Conservation (phyloP, 2,329 filamentous ascomycete species). For the Aspergillus sclerotialis region DNA sequence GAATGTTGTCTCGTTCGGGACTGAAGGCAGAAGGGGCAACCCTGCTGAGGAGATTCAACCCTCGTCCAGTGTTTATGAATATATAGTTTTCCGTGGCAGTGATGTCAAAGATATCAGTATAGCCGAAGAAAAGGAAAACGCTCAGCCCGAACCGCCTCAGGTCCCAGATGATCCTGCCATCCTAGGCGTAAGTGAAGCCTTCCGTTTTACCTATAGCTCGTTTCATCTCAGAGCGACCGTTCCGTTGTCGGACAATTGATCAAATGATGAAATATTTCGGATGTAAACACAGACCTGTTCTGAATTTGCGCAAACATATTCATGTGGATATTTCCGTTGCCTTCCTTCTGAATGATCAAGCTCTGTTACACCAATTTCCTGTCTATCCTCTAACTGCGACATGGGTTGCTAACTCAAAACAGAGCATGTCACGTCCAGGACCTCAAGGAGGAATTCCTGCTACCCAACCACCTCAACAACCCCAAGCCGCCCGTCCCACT, state of each 20-base stretch:
- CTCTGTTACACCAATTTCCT: conserved; percentile 7
- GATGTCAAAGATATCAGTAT: conserved; percentile 98
- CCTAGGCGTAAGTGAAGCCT: conserved; percentile 71
- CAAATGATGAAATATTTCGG: conserved; percentile 82
- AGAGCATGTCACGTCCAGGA: conserved; percentile 39
- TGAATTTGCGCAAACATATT: conserved; percentile 75
- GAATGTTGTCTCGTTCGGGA: conserved; percentile 90
- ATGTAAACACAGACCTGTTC: conserved; percentile 83
- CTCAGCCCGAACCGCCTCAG: conserved; percentile 67
- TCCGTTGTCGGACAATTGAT: conserved; percentile 16
- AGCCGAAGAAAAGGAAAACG: conserved; percentile 67
- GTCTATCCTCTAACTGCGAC: conserved; percentile 3
- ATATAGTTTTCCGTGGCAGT: conserved; percentile 96
- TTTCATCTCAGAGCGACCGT: background rate
- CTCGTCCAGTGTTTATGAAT: conserved; percentile 88
- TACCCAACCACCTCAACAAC: conserved; percentile 40
- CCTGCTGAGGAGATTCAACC: conserved; percentile 75
- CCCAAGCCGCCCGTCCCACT: conserved; percentile 29
- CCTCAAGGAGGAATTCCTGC: conserved; percentile 32
- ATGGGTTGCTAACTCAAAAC: conserved; percentile 16
- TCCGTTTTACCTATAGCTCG: background rate
- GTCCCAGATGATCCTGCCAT: conserved; percentile 95
- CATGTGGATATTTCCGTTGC: conserved; percentile 99
- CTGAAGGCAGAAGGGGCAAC: conserved; percentile 76
- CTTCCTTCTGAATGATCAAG: conserved; percentile 83